Conservation (phyloP, 371 early-diverging fungal species). For the Circinella minor region DNA sequence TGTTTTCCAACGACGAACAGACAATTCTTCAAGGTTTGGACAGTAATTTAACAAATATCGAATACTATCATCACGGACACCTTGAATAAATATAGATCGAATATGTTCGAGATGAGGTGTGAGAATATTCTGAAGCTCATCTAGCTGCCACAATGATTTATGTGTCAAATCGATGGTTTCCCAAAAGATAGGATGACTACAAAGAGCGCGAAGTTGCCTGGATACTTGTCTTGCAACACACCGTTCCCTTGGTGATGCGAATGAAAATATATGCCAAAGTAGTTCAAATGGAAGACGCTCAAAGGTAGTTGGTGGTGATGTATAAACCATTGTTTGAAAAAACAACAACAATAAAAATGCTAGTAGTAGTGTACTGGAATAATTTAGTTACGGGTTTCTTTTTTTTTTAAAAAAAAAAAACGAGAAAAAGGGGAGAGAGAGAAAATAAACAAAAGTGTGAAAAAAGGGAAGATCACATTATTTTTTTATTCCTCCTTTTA, state of each 20-base stretch:
- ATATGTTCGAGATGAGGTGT: slow-evolving; percentile 28
- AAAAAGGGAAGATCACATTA: not conserved
- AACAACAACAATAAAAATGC: slow-evolving; percentile 6
- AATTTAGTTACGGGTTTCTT: too few relatives aligned
- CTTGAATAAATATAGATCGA: slow-evolving; percentile 29
- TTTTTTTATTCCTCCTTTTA: too few relatives aligned
- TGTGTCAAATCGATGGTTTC: slow-evolving; percentile 5
- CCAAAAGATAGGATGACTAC: slow-evolving; percentile 19
- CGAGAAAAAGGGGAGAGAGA: not conserved
- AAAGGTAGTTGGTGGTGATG: not conserved
- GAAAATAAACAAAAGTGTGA: not conserved
- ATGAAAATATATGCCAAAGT: slow-evolving; percentile 15
- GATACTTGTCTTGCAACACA: slow-evolving; percentile 11
- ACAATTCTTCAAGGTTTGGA: slow-evolving; percentile 28
- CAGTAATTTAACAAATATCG: slow-evolving; percentile 35
- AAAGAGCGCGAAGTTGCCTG: not conserved
- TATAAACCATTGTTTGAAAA: not conserved
- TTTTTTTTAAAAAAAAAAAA: not conserved
- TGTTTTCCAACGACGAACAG: slow-evolving; percentile 36
- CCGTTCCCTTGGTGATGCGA: slow-evolving; percentile 11
- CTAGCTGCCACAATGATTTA: slow-evolving; percentile 23
- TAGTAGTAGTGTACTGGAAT: too few relatives aligned
- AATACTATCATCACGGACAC: slow-evolving; percentile 34
- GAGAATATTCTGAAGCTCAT: slow-evolving; percentile 25
- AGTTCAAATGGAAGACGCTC: slow-evolving; percentile 19